A percentile compares a stretch with the other conserved stretches of the same genome.
phyloP scores from a whole-genome alignment of 257 asterid genomes.

The Solanum tarijense region DNA sequence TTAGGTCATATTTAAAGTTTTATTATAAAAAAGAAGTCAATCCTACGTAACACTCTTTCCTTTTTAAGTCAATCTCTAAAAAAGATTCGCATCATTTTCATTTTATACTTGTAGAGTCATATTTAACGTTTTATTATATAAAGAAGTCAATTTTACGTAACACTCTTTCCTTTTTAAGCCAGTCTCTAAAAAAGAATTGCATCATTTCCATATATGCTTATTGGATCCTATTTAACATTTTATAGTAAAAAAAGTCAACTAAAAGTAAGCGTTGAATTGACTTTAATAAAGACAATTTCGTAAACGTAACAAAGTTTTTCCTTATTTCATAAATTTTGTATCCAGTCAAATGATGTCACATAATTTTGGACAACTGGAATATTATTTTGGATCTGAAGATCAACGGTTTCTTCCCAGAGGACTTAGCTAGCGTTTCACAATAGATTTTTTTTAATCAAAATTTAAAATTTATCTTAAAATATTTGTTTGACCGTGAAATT shows the following conservation, averaged over 20 bases:
- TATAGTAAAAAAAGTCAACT: neutral
- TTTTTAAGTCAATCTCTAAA: neutral
- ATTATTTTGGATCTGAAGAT: neutral
- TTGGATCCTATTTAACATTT: neutral
- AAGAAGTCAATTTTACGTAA: neutral
- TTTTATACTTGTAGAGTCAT: neutral
- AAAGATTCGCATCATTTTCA: neutral
- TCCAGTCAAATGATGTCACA: neutral
- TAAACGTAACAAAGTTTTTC: neutral
- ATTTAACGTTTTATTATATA: neutral
- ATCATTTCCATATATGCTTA: neutral
- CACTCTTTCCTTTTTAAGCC: neutral
- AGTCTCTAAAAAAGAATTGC: neutral
- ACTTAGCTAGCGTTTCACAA: neutral
- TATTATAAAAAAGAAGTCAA: neutral
- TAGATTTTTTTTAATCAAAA: neutral
- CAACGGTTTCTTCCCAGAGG: neutral
- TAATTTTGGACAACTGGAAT: neutral
- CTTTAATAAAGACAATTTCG: neutral
- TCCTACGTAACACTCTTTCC: neutral
- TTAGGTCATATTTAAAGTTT: neutral
- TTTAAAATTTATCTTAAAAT: neutral
- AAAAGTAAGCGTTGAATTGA: rapidly evolving
- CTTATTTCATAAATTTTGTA: neutral
- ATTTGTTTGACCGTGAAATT: too few species aligned